These are phyloP conservation scores for Lactarius sp. DNA, from an alignment of 768 basidiomycete species.

Conservation along the genomic window DNA sequence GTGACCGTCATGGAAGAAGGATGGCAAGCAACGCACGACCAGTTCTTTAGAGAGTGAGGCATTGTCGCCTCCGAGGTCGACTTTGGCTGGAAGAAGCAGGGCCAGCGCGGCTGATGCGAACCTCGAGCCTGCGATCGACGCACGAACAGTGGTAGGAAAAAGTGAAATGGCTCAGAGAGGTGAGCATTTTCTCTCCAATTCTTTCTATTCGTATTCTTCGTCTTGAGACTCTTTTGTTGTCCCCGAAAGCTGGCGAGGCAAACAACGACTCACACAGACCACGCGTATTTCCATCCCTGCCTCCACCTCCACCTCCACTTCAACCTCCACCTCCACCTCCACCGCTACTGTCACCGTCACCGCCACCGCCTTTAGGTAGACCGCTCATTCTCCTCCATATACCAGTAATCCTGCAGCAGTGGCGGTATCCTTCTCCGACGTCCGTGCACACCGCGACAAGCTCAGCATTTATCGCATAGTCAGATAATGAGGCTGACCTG, in stretches of 20 bases:
- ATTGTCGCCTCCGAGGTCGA: not conserved
- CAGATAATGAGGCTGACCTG: too few relatives aligned
- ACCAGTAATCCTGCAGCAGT: conserved; percentile 30
- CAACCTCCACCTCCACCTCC: conserved; percentile 23
- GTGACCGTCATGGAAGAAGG: not conserved
- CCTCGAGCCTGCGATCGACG: conserved; percentile 27
- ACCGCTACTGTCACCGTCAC: conserved; percentile 17
- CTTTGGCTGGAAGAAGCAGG: not conserved
- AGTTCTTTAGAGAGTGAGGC: too few relatives aligned
- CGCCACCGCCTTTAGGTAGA: not conserved
- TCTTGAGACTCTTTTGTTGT: not conserved
- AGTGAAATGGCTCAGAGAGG: conserved; percentile 56
- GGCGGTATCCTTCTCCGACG: too few relatives aligned
- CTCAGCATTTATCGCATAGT: too few relatives aligned
- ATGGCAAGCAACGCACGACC: conserved; percentile 31
- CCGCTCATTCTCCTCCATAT: conserved; percentile 11
- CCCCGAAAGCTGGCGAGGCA: conserved; percentile 11
- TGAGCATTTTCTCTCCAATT: conserved; percentile 22
- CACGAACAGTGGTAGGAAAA: conserved; percentile 52
- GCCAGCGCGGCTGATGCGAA: not conserved
- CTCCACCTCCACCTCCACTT: too few relatives aligned
- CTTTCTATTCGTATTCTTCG: not conserved
- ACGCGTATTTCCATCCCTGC: conserved; percentile 10
- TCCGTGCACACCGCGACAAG: too few relatives aligned
- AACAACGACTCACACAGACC: not conserved